phyloP scores from a whole-genome alignment of 2,329 filamentous ascomycete genomes.

The Scortechinia acanthostroma region DNA sequence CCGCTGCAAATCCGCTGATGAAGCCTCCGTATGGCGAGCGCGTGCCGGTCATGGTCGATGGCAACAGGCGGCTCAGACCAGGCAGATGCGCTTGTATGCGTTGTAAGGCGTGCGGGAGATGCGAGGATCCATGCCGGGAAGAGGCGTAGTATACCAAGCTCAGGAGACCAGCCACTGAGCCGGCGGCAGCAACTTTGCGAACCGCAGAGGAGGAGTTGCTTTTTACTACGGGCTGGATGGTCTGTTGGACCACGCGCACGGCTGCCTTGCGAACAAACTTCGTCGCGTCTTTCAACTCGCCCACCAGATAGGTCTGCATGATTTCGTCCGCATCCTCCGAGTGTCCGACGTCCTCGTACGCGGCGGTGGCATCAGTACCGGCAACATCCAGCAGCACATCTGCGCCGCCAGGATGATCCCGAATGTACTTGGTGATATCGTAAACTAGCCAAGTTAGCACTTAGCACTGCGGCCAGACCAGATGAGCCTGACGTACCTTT shows the following conservation, averaged over 20 bases:
- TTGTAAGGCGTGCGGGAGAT: neutral
- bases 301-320: conserved; percentile 23
- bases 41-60: conserved; percentile 6
- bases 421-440: neutral
- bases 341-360: conserved; percentile 33
- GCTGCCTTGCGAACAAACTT: too few relatives aligned
- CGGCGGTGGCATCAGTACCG: conserved; percentile 28
- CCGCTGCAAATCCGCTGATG: conserved; percentile 25
- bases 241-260: neutral
- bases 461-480: neutral
- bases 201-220: neutral
- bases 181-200: neutral
- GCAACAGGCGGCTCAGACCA: conserved; percentile 11
- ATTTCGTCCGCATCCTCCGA: conserved; percentile 33
- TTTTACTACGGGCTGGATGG: too few relatives aligned
- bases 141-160: neutral
- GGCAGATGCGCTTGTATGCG: conserved; percentile 2
- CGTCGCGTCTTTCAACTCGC: conserved; percentile 16
- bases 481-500: conserved; percentile 28
- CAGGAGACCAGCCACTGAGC: neutral
- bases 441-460: conserved; percentile 4
- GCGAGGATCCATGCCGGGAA: neutral
- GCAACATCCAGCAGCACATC: conserved; percentile 28
- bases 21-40: too few relatives aligned
- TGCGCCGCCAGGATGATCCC: conserved; percentile 11